Evolutionary conservation across 352 stramenopile species (phyloP).

Genomic region (Thalassiosira exigua): DNA sequence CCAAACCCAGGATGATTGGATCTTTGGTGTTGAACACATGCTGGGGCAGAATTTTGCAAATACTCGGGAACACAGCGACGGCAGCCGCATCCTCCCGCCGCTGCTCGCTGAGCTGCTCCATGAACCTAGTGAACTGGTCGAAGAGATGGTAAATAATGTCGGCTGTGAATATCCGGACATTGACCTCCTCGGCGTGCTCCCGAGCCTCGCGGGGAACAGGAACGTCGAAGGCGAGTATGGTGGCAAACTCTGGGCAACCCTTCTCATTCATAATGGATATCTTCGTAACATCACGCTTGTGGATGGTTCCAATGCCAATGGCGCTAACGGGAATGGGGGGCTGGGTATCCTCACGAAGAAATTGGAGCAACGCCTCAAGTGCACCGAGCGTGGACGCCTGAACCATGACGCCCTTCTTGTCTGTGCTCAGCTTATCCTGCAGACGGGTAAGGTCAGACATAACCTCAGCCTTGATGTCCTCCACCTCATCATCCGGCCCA

Average conservation of each 20-base stretch:
- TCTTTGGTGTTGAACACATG: constrained; percentile 99
- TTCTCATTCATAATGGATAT: constrained; percentile 99
- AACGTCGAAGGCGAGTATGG: constrained; percentile 98
- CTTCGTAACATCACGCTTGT: constrained; percentile 99
- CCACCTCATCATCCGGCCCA: constrained; percentile 94
- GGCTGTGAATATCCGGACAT: constrained; percentile 98
- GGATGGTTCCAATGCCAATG: constrained; percentile 97
- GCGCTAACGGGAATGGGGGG: constrained; percentile 91
- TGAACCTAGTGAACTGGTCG: constrained; percentile 98
- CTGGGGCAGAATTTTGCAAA: constrained; percentile 97
- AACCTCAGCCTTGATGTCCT: constrained; percentile 96
- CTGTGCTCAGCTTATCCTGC: constrained; percentile 94
- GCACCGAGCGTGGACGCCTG: constrained; percentile 98
- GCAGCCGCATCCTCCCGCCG: constrained; percentile 88
- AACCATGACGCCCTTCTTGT: constrained; percentile 97
- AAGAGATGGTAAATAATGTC: constrained; percentile 99
- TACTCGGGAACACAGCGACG: constrained; percentile 89
- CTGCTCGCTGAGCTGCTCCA: constrained; percentile 93
- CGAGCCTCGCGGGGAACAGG: constrained; percentile 94
- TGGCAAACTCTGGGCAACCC: constrained; percentile 92
- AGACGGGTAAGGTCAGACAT: constrained; percentile 96
- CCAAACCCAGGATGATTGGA: too few species aligned
- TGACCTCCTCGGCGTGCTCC: constrained; percentile 89
- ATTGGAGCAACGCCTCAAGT: constrained; percentile 98
- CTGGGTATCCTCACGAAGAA: constrained; percentile 90